Percentiles rank a stretch among this genome's conserved stretches.
These are phyloP conservation scores for Trebouxia sp. DNA, from an alignment of 139 green algal species.

Conservation along the genomic window DNA sequence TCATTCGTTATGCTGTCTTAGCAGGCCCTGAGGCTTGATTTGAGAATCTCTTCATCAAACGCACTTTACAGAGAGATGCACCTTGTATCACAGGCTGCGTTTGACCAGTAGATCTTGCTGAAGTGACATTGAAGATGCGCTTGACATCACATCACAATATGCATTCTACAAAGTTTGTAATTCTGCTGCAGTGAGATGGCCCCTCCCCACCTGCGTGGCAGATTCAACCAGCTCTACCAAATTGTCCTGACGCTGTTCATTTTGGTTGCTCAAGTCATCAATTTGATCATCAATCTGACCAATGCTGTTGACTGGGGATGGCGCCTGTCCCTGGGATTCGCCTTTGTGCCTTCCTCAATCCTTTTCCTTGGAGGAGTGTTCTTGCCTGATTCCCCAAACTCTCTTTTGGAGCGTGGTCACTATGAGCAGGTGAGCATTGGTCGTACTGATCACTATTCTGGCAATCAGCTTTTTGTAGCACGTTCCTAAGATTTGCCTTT, in stretches of 20 bases:
- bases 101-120: too few relatives aligned
- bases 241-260: constrained; percentile 66
- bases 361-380: constrained; percentile 58
- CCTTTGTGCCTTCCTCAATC: constrained; percentile 48
- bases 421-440: constrained; percentile 45
- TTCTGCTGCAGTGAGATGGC: constrained; percentile 30
- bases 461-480: too few relatives aligned
- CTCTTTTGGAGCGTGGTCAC: constrained; percentile 62
- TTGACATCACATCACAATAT: too few relatives aligned
- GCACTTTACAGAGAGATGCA: too few relatives aligned
- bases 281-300: constrained; percentile 19
- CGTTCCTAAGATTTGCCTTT: too few relatives aligned
- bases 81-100: too few relatives aligned
- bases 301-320: constrained; percentile 3
- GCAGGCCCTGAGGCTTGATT: too few relatives aligned
- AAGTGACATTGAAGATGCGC: too few relatives aligned
- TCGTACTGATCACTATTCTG: too few relatives aligned
- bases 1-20: too few relatives aligned
- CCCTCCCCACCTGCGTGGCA: constrained; percentile 42
- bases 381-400: constrained; percentile 79
- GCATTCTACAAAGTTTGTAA: not conserved
- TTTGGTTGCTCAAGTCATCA: constrained; percentile 43
- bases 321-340: constrained; percentile 55
- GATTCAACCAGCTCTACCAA: constrained; percentile 65
- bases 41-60: too few relatives aligned